phyloP scores from a whole-genome alignment of 164 flowering plant genomes.

The Umbilicus rupestris region DNA sequence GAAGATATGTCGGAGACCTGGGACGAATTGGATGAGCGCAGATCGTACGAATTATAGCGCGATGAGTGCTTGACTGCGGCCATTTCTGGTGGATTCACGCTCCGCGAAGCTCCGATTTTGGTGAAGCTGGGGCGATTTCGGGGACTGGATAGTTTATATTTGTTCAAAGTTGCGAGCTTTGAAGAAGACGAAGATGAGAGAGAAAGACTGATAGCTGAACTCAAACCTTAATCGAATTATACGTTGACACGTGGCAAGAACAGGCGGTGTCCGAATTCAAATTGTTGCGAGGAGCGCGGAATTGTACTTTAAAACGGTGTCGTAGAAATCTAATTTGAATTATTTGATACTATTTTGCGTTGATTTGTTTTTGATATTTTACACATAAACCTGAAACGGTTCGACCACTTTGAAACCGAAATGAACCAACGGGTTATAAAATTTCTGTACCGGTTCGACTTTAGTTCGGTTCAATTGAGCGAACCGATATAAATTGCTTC shows the following conservation, averaged over 20 bases:
- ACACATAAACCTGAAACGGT: no score
- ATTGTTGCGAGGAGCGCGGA: conserved; percentile 20
- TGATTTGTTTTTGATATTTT: no score
- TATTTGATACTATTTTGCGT: no score
- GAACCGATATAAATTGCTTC: no score
- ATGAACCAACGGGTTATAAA: no score
- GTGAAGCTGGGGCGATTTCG: conserved; percentile 9
- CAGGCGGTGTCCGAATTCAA: conserved; percentile 29
- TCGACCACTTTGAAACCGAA: no score
- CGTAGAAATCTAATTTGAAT: no score
- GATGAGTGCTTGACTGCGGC: conserved; percentile 38
- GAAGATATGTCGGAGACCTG: conserved; percentile 46
- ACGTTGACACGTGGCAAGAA: conserved; percentile 7
- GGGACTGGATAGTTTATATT: no score
- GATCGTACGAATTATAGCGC: conserved; percentile 52
- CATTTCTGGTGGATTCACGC: conserved; percentile 23
- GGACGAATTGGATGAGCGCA: conserved; percentile 49
- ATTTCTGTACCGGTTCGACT: no score
- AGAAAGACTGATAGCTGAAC: background rate
- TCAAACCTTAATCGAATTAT: no score
- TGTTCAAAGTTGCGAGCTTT: background rate
- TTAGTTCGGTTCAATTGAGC: no score
- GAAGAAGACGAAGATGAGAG: conserved; percentile 6
- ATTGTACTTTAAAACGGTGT: background rate
- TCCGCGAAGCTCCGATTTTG: no score